Conservation (phyloP, 1,284 basidiomycete species). For the Malassezia arunalokei region DNA sequence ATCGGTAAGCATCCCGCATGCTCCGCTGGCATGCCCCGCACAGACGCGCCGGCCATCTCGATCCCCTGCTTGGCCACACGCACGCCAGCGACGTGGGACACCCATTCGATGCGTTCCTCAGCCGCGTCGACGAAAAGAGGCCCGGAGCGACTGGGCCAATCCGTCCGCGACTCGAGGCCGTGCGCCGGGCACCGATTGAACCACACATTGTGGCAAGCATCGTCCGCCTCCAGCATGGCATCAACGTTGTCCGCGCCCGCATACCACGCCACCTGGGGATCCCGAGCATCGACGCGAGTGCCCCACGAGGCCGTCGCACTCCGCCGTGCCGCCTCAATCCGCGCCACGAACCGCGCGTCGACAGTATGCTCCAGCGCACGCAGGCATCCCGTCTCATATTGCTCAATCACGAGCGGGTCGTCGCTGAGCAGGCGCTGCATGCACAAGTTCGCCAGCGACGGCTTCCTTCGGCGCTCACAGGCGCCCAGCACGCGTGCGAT, state of each 20-base stretch:
- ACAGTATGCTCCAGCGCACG: conserved; percentile 21
- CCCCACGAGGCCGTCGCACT: conserved; percentile 34
- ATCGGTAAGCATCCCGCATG: conserved; percentile 14
- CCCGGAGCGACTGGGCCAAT: conserved; percentile 11
- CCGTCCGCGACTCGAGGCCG: neutral
- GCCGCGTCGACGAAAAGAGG: conserved; percentile 27
- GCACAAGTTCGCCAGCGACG: conserved; percentile 30
- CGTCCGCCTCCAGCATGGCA: conserved; percentile 3
- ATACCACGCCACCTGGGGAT: conserved; percentile 12
- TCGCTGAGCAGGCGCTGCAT: conserved; percentile 28
- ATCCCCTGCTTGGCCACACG: conserved; percentile 23
- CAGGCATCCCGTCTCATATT: conserved; percentile 36
- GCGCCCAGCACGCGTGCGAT: conserved; percentile 19
- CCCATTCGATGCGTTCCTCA: conserved; percentile 37
- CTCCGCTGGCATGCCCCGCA: neutral
- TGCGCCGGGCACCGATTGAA: conserved; percentile 12
- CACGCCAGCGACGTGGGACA: conserved; percentile 36
- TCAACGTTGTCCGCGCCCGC: conserved; percentile 8
- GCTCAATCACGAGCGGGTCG: conserved; percentile 26
- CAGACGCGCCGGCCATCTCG: conserved; percentile 6
- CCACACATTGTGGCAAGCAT: conserved; percentile 10
- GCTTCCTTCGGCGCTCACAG: conserved; percentile 15
- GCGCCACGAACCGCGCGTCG: conserved; percentile 19
- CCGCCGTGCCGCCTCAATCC: conserved; percentile 34
- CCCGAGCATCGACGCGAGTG: conserved; percentile 17